Evolutionary conservation across 495 filamentous ascomycete species (phyloP), one percentile per base, ranked within the genome.

Genomic region (Geoglossum glabrum): DNA sequence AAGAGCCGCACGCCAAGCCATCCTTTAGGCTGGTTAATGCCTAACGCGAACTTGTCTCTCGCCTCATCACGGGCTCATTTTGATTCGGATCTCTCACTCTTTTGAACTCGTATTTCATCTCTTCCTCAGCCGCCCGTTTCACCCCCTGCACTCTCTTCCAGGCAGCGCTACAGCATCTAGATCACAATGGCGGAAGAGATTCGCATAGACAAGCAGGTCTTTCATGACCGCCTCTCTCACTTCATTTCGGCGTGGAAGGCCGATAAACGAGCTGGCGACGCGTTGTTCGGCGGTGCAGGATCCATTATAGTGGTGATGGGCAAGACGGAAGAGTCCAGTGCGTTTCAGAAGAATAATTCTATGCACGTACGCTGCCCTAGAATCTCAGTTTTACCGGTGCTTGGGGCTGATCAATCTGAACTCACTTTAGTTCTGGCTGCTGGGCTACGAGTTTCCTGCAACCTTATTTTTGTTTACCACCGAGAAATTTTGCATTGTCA

Each of bases 361-460:
- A 83, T 95, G 71, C 89, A 96, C 71, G 89, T 95, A 81, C 55
- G 83, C 77, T 27, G 11, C 47, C 28, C 17, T 52, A 28, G 43
- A 56, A 46, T 60, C 25, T 28, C 49, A 15, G 15, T n/a, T 30
- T 30, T 62, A 56, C 64, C 61, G 58, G 40, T 19, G 17, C n/a
- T 30, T 60, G 40, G 54, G 46, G 51, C 64, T 71, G 55, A 68
- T 54, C 36, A 54, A 49, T 64, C 3, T 52, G 25, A 5, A 40
- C 50, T 30, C 26, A 59, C 3, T 61, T 43, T 71, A 98, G 88
- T 95, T 96, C 72, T 99, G 92, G 92, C 76, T 99, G 52, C 78
- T 99, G 59, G 92, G 92, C 61, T 99, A 97, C 75, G 92, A 99
- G 67, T 99, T 99, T 64, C 92, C 92, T 46, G 87, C 92, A 15